Evolutionary conservation across 805 yeast species (phyloP).

Genomic region (Wickerhamomyces chambardii): DNA sequence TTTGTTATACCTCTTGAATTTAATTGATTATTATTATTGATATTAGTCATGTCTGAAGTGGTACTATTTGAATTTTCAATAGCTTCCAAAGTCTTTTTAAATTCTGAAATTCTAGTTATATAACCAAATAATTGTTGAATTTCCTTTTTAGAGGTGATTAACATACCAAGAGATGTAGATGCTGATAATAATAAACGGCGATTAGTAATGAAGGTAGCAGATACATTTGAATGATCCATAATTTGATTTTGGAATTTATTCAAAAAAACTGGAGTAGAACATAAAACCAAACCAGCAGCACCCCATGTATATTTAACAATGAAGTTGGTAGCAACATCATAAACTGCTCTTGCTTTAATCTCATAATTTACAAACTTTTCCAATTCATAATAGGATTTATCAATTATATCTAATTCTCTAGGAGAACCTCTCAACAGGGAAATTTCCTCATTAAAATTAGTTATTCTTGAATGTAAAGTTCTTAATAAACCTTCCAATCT

Average conservation of each 20-base stretch:
- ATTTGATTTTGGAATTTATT: constrained; percentile 28
- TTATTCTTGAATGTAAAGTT: constrained; percentile 73
- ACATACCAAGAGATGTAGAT: constrained; percentile 80
- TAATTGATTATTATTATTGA: constrained; percentile 1
- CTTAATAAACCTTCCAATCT: constrained; percentile 80
- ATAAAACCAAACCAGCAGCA: constrained; percentile 82
- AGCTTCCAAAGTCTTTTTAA: constrained; percentile 52
- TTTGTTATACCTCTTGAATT: constrained; percentile 20
- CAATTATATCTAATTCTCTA: constrained; percentile 70
- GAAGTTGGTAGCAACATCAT: constrained; percentile 81
- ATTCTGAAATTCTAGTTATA: constrained; percentile 62
- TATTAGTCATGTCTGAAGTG: constrained; percentile 10
- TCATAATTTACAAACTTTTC: constrained; percentile 72
- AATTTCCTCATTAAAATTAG: constrained; percentile 75
- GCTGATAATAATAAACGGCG: constrained; percentile 77
- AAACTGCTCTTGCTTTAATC: constrained; percentile 65
- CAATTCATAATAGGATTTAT: constrained; percentile 71
- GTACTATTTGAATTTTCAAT: constrained; percentile 24
- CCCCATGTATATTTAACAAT: constrained; percentile 93
- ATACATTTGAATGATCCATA: constrained; percentile 24
- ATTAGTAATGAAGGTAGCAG: constrained; percentile 86
- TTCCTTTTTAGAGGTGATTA: constrained; percentile 78
- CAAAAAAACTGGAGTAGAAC: constrained; percentile 83
- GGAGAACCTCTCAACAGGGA: constrained; percentile 78
- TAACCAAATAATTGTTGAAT: constrained; percentile 80